Evolutionary conservation across 768 basidiomycete species (phyloP), one percentile per base, ranked within the genome.

Genomic region (Naganishia kalamii): DNA sequence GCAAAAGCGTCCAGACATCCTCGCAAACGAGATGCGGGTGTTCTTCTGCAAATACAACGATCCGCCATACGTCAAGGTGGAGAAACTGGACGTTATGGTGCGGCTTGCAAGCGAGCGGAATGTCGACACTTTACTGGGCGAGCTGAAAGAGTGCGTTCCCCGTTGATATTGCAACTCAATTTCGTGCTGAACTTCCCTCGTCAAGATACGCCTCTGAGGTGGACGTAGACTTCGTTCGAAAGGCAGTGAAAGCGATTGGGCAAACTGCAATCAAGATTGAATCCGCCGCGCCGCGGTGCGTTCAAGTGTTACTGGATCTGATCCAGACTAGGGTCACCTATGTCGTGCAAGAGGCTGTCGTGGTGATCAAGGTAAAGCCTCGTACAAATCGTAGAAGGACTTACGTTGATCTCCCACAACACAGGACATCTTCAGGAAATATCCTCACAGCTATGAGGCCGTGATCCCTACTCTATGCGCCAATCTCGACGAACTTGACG

Each of bases 11-110:
- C 80, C 90, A 1, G 92, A 92, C 68, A 83, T 96, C 65, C 84
- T 99, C 10, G 85, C 88, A 7, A 96, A 89, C 78, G 94, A 99
- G 78, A 93, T 99, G 90, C 85, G 93, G 48, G 96, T 99, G 21
- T 99, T 99, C 78, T 99, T 98, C 82, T 97, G 94, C 86, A 99
- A 99, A 79, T 98, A 99, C 80, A 98, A 98, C 74, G 94, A 99
- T 74, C 94, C 94, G 5, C 80, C 94, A n/a, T 99, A 98, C 73
- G 93, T 98, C 77, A 99, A 99, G 79, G 85, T 97, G 60, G 96
- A 97, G 79, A 98, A 99, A 79, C 80, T 99, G 70, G 96, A 97
- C 71, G 96, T 98, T 75, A 99, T 99, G 96, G 89, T 97, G 57
- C 83, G 91, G 62, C 80, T 99, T 63, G 92, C 91, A 13, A 84